Evolutionary conservation across 2,329 filamentous ascomycete genomes (phyloP).

Genomic region (Phialophora tarda): DNA sequence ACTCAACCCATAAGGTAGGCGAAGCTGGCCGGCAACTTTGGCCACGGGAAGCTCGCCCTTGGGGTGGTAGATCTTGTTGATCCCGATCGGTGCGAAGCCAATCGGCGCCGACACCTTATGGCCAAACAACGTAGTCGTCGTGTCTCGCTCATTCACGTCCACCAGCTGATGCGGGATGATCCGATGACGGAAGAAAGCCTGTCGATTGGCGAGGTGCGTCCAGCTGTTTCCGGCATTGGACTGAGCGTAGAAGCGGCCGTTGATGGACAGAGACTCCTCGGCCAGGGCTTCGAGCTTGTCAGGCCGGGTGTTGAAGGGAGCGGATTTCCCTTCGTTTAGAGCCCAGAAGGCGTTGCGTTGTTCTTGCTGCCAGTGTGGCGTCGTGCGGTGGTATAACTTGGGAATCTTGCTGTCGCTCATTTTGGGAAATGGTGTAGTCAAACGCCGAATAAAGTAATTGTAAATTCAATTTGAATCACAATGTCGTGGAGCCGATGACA

Average conservation of each 20-base stretch:
- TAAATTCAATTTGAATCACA: neutral
- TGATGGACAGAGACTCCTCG: conserved; percentile 60
- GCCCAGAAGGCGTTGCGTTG: conserved; percentile 63
- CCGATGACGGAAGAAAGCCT: conserved; percentile 68
- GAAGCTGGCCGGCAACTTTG: conserved; percentile 64
- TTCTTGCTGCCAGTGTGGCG: conserved; percentile 61
- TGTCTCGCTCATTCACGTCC: conserved; percentile 65
- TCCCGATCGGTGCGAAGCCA: conserved; percentile 69
- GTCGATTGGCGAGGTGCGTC: conserved; percentile 62
- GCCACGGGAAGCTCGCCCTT: conserved; percentile 65
- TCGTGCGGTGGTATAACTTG: conserved; percentile 57
- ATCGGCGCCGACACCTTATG: conserved; percentile 65
- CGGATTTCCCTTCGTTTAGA: conserved; percentile 56
- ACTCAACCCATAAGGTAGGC: conserved; percentile 64
- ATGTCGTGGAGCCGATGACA: neutral
- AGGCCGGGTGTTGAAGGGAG: conserved; percentile 61
- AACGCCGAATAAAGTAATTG: neutral
- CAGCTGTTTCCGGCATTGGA: conserved; percentile 46
- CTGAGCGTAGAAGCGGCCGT: conserved; percentile 58
- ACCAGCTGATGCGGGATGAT: conserved; percentile 67
- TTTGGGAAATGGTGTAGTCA: neutral
- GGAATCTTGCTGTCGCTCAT: conserved; percentile 56
- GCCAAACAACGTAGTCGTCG: conserved; percentile 63
- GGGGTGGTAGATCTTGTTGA: conserved; percentile 69
- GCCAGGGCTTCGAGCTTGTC: conserved; percentile 65